Evolutionary conservation across 768 basidiomycete genomes (phyloP).

Genomic region (Suillus subaureus): DNA sequence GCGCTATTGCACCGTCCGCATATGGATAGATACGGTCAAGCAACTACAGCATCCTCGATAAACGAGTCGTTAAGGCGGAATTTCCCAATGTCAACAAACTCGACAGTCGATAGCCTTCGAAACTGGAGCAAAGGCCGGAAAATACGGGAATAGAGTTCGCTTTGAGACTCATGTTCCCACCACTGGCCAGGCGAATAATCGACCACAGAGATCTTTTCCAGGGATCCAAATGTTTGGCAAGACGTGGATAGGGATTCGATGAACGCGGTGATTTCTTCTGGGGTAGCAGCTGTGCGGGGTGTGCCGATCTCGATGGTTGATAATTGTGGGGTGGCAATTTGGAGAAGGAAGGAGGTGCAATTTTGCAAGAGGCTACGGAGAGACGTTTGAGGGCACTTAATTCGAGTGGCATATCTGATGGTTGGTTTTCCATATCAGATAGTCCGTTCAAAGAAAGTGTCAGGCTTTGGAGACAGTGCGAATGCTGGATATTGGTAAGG

Average conservation of each 20-base stretch:
- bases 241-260: neutral
- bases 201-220: neutral
- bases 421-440: neutral
- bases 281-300: neutral
- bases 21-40: neutral
- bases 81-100: neutral
- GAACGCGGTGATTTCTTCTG: neutral
- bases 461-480: neutral
- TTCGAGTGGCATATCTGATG: neutral
- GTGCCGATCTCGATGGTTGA: neutral
- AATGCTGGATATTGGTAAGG: neutral
- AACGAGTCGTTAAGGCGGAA: neutral
- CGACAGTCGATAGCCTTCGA: neutral
- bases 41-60: neutral
- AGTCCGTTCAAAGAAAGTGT: neutral
- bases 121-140: constrained; percentile 6
- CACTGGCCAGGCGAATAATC: neutral
- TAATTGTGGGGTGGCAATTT: neutral
- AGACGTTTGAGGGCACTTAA: neutral
- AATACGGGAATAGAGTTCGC: neutral
- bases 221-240: neutral
- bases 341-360: neutral
- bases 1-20: no score
- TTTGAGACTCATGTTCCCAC: neutral
- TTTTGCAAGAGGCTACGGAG: neutral